Evolutionary conservation across 768 basidiomycete species (phyloP).

Genomic region (Phlegmacium glaucopus): DNA sequence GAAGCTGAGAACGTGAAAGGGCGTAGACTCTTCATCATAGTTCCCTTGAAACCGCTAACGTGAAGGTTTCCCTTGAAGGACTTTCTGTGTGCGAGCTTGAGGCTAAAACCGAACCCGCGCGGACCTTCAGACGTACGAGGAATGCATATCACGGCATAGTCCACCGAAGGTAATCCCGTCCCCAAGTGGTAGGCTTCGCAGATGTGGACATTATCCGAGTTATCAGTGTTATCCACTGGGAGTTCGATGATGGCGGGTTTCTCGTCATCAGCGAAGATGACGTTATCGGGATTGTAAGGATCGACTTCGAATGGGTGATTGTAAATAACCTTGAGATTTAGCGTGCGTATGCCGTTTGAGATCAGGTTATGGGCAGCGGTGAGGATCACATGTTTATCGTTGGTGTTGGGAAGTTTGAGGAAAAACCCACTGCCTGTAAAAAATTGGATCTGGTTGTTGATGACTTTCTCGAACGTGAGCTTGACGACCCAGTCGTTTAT

Average conservation of each 20-base stretch:
- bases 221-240: background rate
- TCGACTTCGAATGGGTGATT: conserved; percentile 3
- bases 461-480: conserved; percentile 2
- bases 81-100: conserved; percentile 5
- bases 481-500: conserved; percentile 9
- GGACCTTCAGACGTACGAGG: conserved; percentile 1
- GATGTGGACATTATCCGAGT: conserved; percentile 2
- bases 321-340: conserved; percentile 5
- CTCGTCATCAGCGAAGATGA: background rate
- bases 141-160: conserved; percentile 7
- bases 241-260: background rate
- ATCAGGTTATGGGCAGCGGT: conserved; percentile 10
- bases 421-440: conserved; percentile 8
- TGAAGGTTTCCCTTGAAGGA: conserved; percentile 8
- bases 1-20: conserved; percentile 1
- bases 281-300: background rate
- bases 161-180: background rate
- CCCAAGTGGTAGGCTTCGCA: background rate
- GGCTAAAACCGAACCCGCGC: conserved; percentile 9
- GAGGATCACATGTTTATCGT: conserved; percentile 7
- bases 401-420: conserved; percentile 6
- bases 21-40: background rate
- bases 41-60: conserved; percentile 5
- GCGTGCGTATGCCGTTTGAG: conserved; percentile 1
- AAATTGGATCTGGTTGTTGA: background rate